Percentiles rank a stretch among this genome's conserved stretches.
Conservation (phyloP, 169 alveolate genomes). For the Perkinsus chesapeaki region DNA sequence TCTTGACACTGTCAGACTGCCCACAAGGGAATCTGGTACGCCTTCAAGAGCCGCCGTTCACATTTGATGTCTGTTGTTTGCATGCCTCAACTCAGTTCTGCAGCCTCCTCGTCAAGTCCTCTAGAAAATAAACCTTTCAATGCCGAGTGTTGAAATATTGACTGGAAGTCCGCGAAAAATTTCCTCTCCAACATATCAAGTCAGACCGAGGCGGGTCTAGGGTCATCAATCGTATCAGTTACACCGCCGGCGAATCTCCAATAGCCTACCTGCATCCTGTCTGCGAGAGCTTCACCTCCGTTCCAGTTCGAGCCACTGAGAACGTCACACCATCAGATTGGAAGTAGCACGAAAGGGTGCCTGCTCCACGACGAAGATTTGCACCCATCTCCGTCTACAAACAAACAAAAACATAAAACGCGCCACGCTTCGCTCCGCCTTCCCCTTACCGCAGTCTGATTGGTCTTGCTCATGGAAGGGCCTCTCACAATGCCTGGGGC, state of each 20-base stretch:
- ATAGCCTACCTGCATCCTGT: not conserved
- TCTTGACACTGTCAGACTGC: too few species aligned
- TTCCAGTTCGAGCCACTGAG: not conserved
- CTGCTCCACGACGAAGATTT: not conserved
- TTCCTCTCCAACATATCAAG: too few species aligned
- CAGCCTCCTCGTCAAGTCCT: too few species aligned
- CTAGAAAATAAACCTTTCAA: too few species aligned
- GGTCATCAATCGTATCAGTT: too few species aligned
- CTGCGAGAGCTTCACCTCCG: not conserved
- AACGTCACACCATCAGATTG: not conserved
- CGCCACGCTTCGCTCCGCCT: not conserved
- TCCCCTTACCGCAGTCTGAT: not conserved
- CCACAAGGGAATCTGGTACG: too few species aligned
- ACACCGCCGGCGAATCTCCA: not conserved
- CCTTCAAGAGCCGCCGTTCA: too few species aligned
- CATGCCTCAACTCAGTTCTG: too few species aligned
- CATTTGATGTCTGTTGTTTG: too few species aligned
- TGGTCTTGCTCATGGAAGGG: not conserved
- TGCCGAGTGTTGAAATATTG: too few species aligned
- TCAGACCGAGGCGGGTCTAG: too few species aligned
- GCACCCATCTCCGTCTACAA: not conserved
- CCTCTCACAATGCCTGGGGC: not conserved
- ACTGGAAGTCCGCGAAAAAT: too few species aligned
- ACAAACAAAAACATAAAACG: not conserved
- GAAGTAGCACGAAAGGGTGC: not conserved